Percentiles rank a stretch among this genome's conserved stretches.
Conservation (phyloP, 2,329 filamentous ascomycete species). For the Coniochaeta sp. region DNA sequence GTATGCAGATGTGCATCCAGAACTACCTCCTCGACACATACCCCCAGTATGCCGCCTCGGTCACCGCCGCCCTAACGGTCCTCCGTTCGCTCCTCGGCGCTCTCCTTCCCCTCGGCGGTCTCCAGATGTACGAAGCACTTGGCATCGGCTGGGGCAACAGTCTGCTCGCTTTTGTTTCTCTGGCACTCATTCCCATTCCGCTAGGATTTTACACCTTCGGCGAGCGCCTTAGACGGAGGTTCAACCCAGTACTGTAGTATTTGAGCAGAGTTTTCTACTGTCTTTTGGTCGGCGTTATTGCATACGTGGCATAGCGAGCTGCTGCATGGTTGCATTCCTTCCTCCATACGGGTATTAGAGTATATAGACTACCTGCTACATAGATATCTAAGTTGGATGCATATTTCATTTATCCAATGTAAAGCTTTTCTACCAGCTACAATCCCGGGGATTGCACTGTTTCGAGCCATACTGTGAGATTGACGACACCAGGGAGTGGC, state of each 20-base stretch:
- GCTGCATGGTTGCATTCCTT: neutral
- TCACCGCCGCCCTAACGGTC: slow-evolving; percentile 28
- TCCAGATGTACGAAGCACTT: slow-evolving; percentile 28
- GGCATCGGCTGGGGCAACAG: slow-evolving; percentile 35
- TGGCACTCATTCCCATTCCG: slow-evolving; percentile 28
- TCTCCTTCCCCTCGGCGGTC: slow-evolving; percentile 28
- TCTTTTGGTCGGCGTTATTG: neutral
- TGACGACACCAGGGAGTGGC: neutral
- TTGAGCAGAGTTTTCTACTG: neutral
- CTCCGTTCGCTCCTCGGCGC: slow-evolving; percentile 28
- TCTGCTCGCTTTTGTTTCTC: slow-evolving; percentile 29
- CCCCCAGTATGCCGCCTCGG: slow-evolving; percentile 28
- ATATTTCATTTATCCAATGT: no score
- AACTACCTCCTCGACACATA: slow-evolving; percentile 55
- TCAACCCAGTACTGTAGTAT: slow-evolving; percentile 1
- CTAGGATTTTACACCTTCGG: slow-evolving; percentile 29
- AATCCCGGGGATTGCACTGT: no score
- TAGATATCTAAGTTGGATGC: no score
- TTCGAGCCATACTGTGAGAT: neutral
- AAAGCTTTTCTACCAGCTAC: no score
- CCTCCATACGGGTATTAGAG: neutral
- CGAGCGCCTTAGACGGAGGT: slow-evolving; percentile 22
- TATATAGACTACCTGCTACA: no score
- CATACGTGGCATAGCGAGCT: neutral
- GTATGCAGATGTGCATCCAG: slow-evolving; percentile 35